Base-by-base conservation (phyloP, 768 basidiomycete species). In the Galerina sulciceps region DNA sequence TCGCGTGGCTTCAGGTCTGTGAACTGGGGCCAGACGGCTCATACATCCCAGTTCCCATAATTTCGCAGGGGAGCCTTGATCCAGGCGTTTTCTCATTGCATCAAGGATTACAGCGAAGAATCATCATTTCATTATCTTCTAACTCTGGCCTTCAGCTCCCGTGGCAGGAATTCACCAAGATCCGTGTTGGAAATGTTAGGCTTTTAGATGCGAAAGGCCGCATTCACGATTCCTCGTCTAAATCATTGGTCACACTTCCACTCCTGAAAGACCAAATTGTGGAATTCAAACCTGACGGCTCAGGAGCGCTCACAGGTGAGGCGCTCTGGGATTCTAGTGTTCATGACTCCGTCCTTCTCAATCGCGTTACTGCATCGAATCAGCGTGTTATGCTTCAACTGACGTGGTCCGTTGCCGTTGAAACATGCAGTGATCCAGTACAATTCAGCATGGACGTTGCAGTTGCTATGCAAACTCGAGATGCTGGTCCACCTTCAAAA, bases 301-400 rank as follows among this genome's bases (percentile, higher is more conserved):
- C 91, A 8, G 88, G 92, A 10, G 70, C 73, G 6, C 72, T 98
- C 44, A 75, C 81, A 18, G 88, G 86, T 9, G 84, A 87, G 54
- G 89, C 89, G 1, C 79, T 91, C 6, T 99, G 96, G 96, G 97
- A 99, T 74, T 94, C 93, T 1, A 94, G 94, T 57, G 76, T 93
- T 11, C 97, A 98, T 71, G 87, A 93, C 64, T 94, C 93, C 11
- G 71, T 86, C 14, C 76, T 96, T 43, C 81, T 99, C 60, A 96
- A 99, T 71, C 85, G 89, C 23, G 88, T 94, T 38, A 96, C 95
- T 2, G 80, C 85, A 2, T 69, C 85, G 4, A 86, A 87, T 45
- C 93, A 96, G 63, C 87, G 92, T 37, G 79, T 97, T 10, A 76
- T 97, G 34, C 69, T 98, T 23, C 89, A 92, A 67, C 69, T 97